phyloP scores from a whole-genome alignment of 148 eudicot species.

The Chenopodium formosanum region DNA sequence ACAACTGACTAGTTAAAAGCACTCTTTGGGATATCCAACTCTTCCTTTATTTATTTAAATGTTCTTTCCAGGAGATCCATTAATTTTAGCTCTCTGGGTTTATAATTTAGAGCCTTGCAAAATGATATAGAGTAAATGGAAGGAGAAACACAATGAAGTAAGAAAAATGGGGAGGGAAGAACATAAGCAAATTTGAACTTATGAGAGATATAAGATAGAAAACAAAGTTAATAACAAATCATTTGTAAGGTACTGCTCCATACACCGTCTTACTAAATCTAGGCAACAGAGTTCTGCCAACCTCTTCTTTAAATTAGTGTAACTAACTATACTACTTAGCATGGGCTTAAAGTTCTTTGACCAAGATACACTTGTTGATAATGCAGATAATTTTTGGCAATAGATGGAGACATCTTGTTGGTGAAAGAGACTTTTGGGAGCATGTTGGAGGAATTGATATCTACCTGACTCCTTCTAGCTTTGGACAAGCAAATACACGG shows the following conservation, averaged over 20 bases:
- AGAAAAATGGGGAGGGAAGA: not conserved
- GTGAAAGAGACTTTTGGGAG: slow-evolving; percentile 98
- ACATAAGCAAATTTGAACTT: not conserved
- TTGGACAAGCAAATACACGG: slow-evolving; percentile 96
- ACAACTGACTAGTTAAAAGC: not conserved
- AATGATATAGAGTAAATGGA: not conserved
- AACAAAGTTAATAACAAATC: not conserved
- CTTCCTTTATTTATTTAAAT: not conserved
- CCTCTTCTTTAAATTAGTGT: not conserved
- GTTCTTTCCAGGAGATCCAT: not conserved
- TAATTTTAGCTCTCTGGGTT: not conserved
- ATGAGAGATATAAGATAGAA: not conserved
- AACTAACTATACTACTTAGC: not conserved
- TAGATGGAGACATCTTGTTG: slow-evolving; percentile 95
- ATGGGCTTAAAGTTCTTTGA: not conserved
- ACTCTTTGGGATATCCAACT: not conserved
- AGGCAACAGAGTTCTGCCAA: not conserved
- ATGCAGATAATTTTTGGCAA: slow-evolving; percentile 95
- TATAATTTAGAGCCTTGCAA: not conserved
- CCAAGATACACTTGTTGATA: slow-evolving; percentile 8
- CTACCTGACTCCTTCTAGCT: slow-evolving; percentile 88
- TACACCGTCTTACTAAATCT: not conserved
- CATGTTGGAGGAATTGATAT: slow-evolving; percentile 93
- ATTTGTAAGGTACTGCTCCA: slow-evolving; percentile 7
- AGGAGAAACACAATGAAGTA: not conserved